These are phyloP conservation scores for Pichia sp. DNA, from an alignment of 1,139 yeast species.

Conservation along the genomic window DNA sequence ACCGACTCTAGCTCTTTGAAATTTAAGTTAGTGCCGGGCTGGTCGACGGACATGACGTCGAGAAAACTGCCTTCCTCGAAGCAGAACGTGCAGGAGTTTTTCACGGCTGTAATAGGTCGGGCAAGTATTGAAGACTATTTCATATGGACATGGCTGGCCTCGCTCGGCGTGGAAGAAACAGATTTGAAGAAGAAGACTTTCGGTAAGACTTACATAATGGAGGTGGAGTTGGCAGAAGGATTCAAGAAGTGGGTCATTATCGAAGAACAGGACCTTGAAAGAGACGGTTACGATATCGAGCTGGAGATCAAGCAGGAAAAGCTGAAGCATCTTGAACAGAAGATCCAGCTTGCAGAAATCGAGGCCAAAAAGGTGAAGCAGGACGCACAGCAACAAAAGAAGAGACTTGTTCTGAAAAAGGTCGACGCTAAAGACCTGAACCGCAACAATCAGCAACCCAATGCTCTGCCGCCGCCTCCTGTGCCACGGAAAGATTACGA, in stretches of 20 bases:
- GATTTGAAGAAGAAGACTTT: slow-evolving; percentile 59
- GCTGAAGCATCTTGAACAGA: slow-evolving; percentile 29
- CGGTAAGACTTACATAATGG: slow-evolving; percentile 70
- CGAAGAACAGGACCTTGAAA: slow-evolving; percentile 58
- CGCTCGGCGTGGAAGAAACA: slow-evolving; percentile 73
- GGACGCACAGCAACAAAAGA: slow-evolving; percentile 16
- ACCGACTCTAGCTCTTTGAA: slow-evolving; percentile 26
- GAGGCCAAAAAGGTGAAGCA: slow-evolving; percentile 24
- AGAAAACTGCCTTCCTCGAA: slow-evolving; percentile 11
- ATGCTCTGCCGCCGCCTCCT: slow-evolving; percentile 25
- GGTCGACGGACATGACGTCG: slow-evolving; percentile 33
- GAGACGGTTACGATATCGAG: slow-evolving; percentile 38
- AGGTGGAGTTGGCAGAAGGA: slow-evolving; percentile 51
- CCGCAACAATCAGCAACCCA: slow-evolving; percentile 14
- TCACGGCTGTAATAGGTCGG: slow-evolving; percentile 53
- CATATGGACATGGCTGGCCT: slow-evolving; percentile 87
- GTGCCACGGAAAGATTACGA: slow-evolving; percentile 22
- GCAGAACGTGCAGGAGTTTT: slow-evolving; percentile 23
- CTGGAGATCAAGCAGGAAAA: slow-evolving; percentile 33
- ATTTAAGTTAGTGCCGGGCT: slow-evolving; percentile 46
- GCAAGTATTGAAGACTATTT: slow-evolving; percentile 81
- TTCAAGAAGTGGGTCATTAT: slow-evolving; percentile 81
- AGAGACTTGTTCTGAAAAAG: slow-evolving; percentile 11
- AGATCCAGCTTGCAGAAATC: slow-evolving; percentile 28
- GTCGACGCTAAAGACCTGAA: slow-evolving; percentile 14